Evolutionary conservation across 176 grass and related monocot species (phyloP), one percentile per base, ranked within the genome.

Genomic region (Puya raimondii): DNA sequence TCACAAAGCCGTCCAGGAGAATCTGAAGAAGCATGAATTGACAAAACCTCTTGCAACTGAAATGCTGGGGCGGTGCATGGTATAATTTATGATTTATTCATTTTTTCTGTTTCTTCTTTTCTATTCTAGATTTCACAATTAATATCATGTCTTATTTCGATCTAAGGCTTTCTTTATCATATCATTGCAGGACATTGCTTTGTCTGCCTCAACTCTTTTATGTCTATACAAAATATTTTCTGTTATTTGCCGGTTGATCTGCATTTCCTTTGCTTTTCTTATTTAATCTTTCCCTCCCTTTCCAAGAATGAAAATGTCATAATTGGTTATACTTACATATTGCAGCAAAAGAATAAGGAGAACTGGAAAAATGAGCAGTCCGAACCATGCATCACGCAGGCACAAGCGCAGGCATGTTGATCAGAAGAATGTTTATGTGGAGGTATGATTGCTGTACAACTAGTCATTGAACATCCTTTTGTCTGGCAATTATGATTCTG

Each of bases 11-110:
- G 49, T 80, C 21, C 53, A 80, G 11, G 71, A 68, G 64, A 20
- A 74, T 27, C 63, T 80, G 14, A 68, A 74, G 63, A 72, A 80
- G 47, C 27, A 74, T 25, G 64, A 80, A 61, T 10, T 69, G 51
- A 56, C 65, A 66, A 74, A 68, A 63, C 51, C 64, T 50, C 70
- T 74, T 73, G 78, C 78, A 58, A 80, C 63, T 23, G 61, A 69
- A 74, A 72, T 42, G 64, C 33, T 80, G 20, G 70, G 58, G 50
- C 67, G 70, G 48, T 20, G 68, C 47, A 73, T 80, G 70, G 78
- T 80, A 80, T 18, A 79, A 33, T 10, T 47, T 10, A 23, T 18
- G 22, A 64, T 18, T 64, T 64, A 69, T 69, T 25, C 4, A 2
- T 49, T 71, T 13, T 51, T 23, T 33, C 23, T 48, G 18, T 21